Percentiles rank a stretch among this genome's conserved stretches.
Conservation (phyloP, 2,329 filamentous ascomycete genomes). For the Microdochium trichocladiopsis region DNA sequence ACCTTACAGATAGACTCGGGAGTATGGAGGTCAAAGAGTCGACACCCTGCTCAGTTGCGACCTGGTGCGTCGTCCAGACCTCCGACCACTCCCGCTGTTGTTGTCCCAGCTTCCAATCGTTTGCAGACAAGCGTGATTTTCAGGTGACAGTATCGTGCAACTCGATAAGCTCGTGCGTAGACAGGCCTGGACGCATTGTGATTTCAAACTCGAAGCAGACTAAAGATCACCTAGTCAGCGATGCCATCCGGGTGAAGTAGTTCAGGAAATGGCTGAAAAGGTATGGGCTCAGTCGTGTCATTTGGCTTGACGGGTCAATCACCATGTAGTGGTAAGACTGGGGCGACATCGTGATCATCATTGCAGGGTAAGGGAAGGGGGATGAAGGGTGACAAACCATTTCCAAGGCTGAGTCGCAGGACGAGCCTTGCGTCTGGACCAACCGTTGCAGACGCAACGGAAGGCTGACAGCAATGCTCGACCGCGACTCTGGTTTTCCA, state of each 20-base stretch:
- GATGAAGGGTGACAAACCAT: slow-evolving; percentile 11
- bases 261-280: not conserved
- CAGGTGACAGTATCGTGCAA: no score
- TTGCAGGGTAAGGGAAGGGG: slow-evolving; percentile 12
- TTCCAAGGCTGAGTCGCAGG: slow-evolving; percentile 1
- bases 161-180: no score
- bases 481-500: no score
- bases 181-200: no score
- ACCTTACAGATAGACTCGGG: slow-evolving; percentile 10
- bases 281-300: slow-evolving; percentile 33
- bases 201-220: no score
- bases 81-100: not conserved
- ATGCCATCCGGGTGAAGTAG: not conserved
- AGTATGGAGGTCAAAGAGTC: slow-evolving; percentile 3
- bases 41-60: no score
- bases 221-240: not conserved
- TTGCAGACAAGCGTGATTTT: no score
- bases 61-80: no score
- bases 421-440: no score
- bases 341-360: slow-evolving; percentile 55
- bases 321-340: slow-evolving; percentile 49
- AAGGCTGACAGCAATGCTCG: no score
- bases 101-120: no score
- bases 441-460: no score
- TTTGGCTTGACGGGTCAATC: slow-evolving; percentile 49